A percentile compares a stretch with the other conserved stretches of the same genome.
These are phyloP conservation scores for Lipomyces yamanashiensis DNA, from an alignment of 805 yeast species.

Conservation along the genomic window DNA sequence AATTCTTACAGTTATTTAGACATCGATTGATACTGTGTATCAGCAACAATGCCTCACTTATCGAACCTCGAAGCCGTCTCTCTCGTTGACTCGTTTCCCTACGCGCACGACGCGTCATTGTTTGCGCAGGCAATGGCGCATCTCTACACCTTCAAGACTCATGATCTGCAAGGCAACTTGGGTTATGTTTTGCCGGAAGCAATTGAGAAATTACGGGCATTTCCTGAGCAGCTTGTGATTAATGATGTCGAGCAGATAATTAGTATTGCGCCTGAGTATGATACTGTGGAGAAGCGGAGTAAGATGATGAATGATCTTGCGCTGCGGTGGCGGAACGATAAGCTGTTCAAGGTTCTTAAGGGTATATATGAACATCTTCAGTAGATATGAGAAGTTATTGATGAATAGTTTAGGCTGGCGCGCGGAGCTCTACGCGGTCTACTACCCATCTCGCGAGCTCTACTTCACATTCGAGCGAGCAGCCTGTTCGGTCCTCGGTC, in stretches of 20 bases:
- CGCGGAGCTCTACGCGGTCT: conserved; percentile 76
- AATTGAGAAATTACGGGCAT: conserved; percentile 33
- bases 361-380: conserved; percentile 34
- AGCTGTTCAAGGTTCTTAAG: conserved; percentile 44
- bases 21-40: background rate
- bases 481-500: conserved; percentile 78
- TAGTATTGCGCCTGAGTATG: conserved; percentile 42
- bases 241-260: conserved; percentile 41
- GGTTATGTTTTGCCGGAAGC: conserved; percentile 41
- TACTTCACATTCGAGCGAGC: conserved; percentile 82
- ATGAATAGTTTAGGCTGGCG: conserved; percentile 64
- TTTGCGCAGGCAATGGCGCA: conserved; percentile 1
- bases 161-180: conserved; percentile 37
- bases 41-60: conserved; percentile 11
- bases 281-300: conserved; percentile 51
- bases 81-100: conserved; percentile 31
- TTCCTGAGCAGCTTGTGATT: conserved; percentile 38
- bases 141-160: conserved; percentile 39
- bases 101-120: conserved; percentile 4
- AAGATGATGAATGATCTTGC: conserved; percentile 45
- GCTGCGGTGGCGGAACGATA: conserved; percentile 42
- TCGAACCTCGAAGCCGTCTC: conserved; percentile 28
- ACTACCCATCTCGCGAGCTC: conserved; percentile 57
- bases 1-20: background rate
- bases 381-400: background rate